Conservation (phyloP, 1,284 basidiomycete species). For the Taiwanofungus camphoratus region DNA sequence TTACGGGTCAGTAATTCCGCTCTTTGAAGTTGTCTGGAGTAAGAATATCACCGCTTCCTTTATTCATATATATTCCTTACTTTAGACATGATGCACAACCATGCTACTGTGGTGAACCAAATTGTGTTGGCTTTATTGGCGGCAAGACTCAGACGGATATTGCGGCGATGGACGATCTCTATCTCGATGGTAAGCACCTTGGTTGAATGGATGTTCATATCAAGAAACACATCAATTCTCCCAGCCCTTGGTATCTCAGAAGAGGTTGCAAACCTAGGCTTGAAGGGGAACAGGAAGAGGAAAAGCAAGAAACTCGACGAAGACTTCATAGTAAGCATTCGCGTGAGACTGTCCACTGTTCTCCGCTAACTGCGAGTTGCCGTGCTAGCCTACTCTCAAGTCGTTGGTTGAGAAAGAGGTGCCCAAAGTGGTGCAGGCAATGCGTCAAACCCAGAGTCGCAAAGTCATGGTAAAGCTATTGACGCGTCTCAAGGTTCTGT, state of each 20-base stretch:
- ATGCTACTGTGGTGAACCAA: constrained; percentile 94
- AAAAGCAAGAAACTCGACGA: constrained; percentile 91
- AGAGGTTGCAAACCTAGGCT: constrained; percentile 74
- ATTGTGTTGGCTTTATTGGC: constrained; percentile 94
- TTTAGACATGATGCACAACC: constrained; percentile 88
- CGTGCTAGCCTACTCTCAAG: constrained; percentile 72
- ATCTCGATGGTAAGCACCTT: constrained; percentile 76
- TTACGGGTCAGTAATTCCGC: constrained; percentile 72
- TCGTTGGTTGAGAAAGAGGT: constrained; percentile 78
- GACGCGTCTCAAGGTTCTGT: constrained; percentile 74
- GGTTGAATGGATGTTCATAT: background rate
- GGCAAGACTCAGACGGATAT: constrained; percentile 99
- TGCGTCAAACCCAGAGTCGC: constrained; percentile 84
- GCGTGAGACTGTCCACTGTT: background rate
- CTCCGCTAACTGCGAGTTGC: background rate
- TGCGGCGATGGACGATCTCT: constrained; percentile 89
- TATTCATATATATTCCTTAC: background rate
- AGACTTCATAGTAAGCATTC: constrained; percentile 71
- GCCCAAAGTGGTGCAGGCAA: constrained; percentile 87
- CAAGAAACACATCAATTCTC: no score
- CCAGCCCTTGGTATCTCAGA: constrained; percentile 93
- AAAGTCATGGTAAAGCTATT: constrained; percentile 83
- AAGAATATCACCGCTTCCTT: background rate
- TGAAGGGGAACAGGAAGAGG: constrained; percentile 89
- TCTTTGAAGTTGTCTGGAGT: background rate